Conservation (phyloP, 2,329 filamentous ascomycete species). For the Fusarium coicis region DNA sequence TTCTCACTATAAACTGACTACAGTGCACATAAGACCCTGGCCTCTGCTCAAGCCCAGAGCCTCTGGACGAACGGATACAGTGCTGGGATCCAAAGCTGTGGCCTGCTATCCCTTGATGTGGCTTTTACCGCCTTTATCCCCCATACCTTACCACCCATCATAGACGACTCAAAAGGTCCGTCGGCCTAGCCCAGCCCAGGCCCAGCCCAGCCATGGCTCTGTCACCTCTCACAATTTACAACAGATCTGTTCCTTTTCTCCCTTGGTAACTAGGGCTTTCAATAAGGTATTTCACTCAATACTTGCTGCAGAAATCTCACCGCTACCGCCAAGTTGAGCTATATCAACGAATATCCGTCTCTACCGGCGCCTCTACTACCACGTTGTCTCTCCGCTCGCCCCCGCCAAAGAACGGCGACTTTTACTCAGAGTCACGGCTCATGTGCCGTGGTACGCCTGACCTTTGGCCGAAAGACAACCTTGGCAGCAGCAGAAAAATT, state of each 20-base stretch:
- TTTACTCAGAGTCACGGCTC: slow-evolving; percentile 35
- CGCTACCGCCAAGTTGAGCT: slow-evolving; percentile 6
- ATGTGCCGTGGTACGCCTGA: slow-evolving; percentile 32
- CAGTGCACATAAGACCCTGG: neutral
- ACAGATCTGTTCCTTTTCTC: neutral
- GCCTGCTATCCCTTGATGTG: slow-evolving; percentile 2
- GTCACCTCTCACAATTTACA: neutral
- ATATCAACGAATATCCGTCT: slow-evolving; percentile 6
- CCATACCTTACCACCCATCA: neutral
- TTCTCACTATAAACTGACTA: neutral
- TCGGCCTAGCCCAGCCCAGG: neutral
- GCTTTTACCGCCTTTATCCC: slow-evolving; percentile 13
- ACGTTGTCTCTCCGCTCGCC: slow-evolving; percentile 8
- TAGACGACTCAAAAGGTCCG: slow-evolving; percentile 1
- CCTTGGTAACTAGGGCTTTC: neutral
- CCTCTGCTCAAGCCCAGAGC: neutral
- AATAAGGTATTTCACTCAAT: neutral
- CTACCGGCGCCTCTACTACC: slow-evolving; percentile 13
- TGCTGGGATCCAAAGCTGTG: neutral
- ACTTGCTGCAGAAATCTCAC: neutral
- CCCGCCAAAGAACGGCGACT: slow-evolving; percentile 16
- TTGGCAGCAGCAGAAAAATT: slow-evolving; percentile 11
- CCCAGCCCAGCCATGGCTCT: neutral
- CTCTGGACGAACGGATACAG: neutral
- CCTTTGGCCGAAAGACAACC: slow-evolving; percentile 13